Evolutionary conservation across 2,329 filamentous ascomycete species (phyloP).

Genomic region (Sordariomycetes sp.): DNA sequence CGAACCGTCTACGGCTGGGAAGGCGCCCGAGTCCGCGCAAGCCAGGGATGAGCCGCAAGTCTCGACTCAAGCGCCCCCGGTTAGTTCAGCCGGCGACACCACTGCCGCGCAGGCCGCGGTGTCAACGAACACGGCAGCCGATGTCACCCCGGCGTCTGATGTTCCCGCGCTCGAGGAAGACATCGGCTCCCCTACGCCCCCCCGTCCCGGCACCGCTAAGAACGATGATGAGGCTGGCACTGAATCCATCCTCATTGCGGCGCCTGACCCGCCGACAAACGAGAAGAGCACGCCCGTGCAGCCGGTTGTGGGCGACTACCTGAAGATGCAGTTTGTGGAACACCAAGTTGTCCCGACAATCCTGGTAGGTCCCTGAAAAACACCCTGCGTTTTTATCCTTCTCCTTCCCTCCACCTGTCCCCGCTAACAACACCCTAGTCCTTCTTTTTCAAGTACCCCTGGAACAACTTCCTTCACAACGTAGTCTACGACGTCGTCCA

Average conservation of each 20-base stretch:
- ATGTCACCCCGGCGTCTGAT: not conserved
- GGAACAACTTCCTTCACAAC: constrained; percentile 99
- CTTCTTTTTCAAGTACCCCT: constrained; percentile 97
- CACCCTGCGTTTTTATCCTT: not conserved
- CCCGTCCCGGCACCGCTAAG: not conserved
- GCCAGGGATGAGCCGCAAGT: not conserved
- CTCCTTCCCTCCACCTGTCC: not conserved
- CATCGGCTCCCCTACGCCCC: not conserved
- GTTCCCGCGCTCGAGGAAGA: not conserved
- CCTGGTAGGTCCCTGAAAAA: constrained; percentile 49
- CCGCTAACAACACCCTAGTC: constrained; percentile 40
- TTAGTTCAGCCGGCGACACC: not conserved
- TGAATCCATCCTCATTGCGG: constrained; percentile 3
- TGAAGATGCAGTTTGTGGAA: constrained; percentile 95
- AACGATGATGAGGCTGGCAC: not conserved
- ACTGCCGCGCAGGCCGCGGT: not conserved
- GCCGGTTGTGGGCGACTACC: constrained; percentile 78
- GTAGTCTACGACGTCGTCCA: constrained; percentile 98
- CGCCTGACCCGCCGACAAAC: not conserved
- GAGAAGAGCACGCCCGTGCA: not conserved
- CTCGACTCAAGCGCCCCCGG: not conserved
- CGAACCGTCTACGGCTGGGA: not conserved
- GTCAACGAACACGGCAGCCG: not conserved
- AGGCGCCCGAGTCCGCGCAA: not conserved
- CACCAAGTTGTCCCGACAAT: constrained; percentile 92